Base-by-base conservation (phyloP, 306 rosid genomes). In the Begonia masoniana region DNA sequence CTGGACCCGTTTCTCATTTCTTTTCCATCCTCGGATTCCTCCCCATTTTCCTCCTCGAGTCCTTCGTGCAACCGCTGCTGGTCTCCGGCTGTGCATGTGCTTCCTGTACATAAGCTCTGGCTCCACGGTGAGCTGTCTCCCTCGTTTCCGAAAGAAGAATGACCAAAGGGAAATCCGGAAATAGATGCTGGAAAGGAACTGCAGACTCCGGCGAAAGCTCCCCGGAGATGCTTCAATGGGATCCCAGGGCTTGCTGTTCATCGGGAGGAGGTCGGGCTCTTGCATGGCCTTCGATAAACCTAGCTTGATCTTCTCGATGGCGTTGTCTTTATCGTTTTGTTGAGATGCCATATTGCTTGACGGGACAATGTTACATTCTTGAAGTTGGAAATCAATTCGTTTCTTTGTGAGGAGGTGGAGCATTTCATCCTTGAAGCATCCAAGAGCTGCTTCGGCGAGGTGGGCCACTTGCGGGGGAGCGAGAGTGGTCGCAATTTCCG, bases 381-480 rank as follows among this genome's bases (percentile, higher is more conserved):
- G 97, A 62, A 73, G 67, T 65, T 83, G 97, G 76, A 74, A 82
- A 65, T 72, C 77, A 0, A 78, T 62, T 16, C 77, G 83, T 63
- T 67, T 82, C 75, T 76, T 87, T 0, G 82, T 78, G 21, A 85
- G 87, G 63, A 85, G 87, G 61, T 85, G 94, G 62, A 74, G 85
- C 67, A 85, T 77, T 78, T 82, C 92, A 35, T 85, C 95, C 72
- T 85, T 85, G 62, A 85, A 85, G 76, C 92, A 82, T 61, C 95
- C 92, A 0, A 82, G 87, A 0, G 95, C 95, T n/a, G 92, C 88
- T 65, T 85, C 92, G 10, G 95, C 92, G 7, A 76, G 81, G 61
- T 85, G 86, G 52, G 88, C 78, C 39, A 74, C 95, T 63, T 85
- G 84, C 2, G 93, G 92, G 4, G 83, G 92, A 47, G 82, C 88